Base-by-base conservation (phyloP, 73 alveolate species). In the Paramecium sexaurelia region DNA sequence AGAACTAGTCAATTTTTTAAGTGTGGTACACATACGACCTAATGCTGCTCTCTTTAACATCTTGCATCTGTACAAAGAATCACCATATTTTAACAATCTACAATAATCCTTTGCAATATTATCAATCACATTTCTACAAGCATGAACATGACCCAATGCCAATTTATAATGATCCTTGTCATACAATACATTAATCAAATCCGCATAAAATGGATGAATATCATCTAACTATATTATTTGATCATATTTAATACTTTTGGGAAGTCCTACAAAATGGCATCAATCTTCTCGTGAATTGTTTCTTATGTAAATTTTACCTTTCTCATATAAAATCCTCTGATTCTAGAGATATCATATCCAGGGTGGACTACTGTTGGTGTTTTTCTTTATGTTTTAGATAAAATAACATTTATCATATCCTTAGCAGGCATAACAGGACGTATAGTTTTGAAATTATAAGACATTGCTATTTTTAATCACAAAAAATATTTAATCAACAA, bases 341-440 rank as follows among this genome's bases (percentile, higher is more conserved):
- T 99, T 39, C 99, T 96, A 40, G 99, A 92, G 91, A 99, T 99
- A 93, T 98, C 97, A 97, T 96, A 98, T 41, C 98, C 99, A n/a
- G 99, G 99, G 84, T 97, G 99, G 45, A 98, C 97, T 47, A 96
- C 99, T n/a, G 99, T 99, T 20, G 99, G 99, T 2, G 99, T 99
- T 98, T 99, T 99, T 61, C 99, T 92, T 92, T 99, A 98, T 15
- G 99, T 99, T 95, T 96, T 96, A 73, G 99, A 95, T 55, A 99
- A 96, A 43, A 99, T 95, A 45, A 97, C 96, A 92, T 98, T 99
- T 15, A 98, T 97, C 87, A 98, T 92, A 75, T 95, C 98, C 40
- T 92, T 94, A 9, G 99, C 98, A 45, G 96, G 95, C 75, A 99
- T 99, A 92, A 98, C 98, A 75, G 95, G 92, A 56, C 98, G 96